These are phyloP conservation scores for Nasturtium officinale DNA, from an alignment of 345 rosid species.

Conservation along the genomic window DNA sequence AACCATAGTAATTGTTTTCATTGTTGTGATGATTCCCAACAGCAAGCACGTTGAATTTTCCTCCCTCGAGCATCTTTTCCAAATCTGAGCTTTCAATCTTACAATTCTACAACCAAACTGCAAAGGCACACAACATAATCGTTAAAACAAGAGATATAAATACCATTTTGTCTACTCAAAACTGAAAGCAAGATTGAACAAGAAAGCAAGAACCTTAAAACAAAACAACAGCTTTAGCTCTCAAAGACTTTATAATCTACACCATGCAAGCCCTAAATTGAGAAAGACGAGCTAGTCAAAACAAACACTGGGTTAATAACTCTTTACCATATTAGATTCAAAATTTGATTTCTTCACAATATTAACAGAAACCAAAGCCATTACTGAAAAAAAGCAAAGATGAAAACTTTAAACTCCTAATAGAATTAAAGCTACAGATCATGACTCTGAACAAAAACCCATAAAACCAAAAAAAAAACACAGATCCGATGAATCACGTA, in stretches of 20 bases:
- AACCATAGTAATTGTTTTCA: constrained; percentile 49
- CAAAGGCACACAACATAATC: neutral
- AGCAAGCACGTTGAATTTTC: constrained; percentile 46
- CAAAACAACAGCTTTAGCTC: constrained; percentile 6
- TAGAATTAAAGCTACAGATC: neutral
- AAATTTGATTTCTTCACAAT: neutral
- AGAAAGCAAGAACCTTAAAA: constrained; percentile 2
- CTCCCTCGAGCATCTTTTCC: constrained; percentile 40
- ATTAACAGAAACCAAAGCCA: neutral
- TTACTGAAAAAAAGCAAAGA: neutral
- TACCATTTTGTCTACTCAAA: neutral
- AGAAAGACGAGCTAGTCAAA: neutral
- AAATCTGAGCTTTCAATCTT: neutral
- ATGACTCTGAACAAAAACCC: neutral
- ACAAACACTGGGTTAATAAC: constrained; percentile 9
- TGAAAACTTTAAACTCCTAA: neutral
- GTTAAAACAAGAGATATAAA: neutral
- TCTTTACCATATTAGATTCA: constrained; percentile 26
- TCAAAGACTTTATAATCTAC: neutral
- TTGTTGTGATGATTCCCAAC: constrained; percentile 48
- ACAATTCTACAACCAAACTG: constrained; percentile 23
- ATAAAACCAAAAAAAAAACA: neutral
- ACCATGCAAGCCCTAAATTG: constrained; percentile 24
- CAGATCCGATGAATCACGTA: constrained; percentile 38
- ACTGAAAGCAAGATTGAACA: neutral